phyloP scores from a whole-genome alignment of 2,329 filamentous ascomycete species.

The Aspergillus unguis region DNA sequence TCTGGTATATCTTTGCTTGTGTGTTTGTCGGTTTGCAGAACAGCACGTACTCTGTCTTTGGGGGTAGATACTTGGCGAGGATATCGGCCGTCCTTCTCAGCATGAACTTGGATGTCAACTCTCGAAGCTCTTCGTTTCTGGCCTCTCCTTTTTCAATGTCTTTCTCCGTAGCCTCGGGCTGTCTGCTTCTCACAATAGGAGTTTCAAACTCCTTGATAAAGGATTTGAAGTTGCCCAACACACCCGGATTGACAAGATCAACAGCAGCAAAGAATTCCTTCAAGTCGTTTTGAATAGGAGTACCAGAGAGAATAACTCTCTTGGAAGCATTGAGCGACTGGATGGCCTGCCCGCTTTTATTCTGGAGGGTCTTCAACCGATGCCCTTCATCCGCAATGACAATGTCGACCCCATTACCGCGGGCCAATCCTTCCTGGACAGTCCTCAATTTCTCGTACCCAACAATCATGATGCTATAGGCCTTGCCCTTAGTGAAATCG shows the following conservation, averaged over 20 bases:
- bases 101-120: slow-evolving; percentile 62
- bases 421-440: slow-evolving; percentile 63
- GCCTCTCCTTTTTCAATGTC: slow-evolving; percentile 64
- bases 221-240: slow-evolving; percentile 59
- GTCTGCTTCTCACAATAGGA: slow-evolving; percentile 62
- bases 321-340: slow-evolving; percentile 60
- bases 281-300: slow-evolving; percentile 66
- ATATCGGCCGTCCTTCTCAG: slow-evolving; percentile 64
- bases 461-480: slow-evolving; percentile 69
- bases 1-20: slow-evolving; percentile 60
- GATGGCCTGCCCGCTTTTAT: slow-evolving; percentile 65
- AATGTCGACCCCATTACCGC: slow-evolving; percentile 63
- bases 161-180: slow-evolving; percentile 59
- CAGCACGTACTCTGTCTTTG: slow-evolving; percentile 65
- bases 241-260: slow-evolving; percentile 65
- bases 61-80: slow-evolving; percentile 62
- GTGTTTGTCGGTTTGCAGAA: slow-evolving; percentile 62
- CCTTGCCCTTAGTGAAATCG: slow-evolving; percentile 66
- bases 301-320: slow-evolving; percentile 63
- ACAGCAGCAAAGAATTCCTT: slow-evolving; percentile 66
- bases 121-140: slow-evolving; percentile 58
- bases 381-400: slow-evolving; percentile 69
- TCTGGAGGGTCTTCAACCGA: slow-evolving; percentile 64
- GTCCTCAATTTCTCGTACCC: slow-evolving; percentile 68
- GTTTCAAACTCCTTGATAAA: slow-evolving; percentile 64